Conservation (phyloP, 169 alveolate species). For the Plasmodium billcollinsi region DNA sequence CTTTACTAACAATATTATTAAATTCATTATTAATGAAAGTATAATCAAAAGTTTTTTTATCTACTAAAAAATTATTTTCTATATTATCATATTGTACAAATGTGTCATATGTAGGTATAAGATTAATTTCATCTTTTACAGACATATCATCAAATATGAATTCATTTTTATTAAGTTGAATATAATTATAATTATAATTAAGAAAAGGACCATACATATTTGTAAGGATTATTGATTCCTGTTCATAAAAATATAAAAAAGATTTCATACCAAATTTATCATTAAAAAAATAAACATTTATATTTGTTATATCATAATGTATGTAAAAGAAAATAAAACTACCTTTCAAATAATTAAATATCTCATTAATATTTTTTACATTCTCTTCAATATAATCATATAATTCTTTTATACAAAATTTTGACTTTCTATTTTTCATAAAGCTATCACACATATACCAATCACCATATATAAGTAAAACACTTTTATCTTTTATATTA, state of each 20-base stretch:
- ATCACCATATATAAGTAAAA: slow-evolving; percentile 23
- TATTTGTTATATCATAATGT: slow-evolving; percentile 6
- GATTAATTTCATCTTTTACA: slow-evolving; percentile 6
- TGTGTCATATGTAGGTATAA: slow-evolving; percentile 4
- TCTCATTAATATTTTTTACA: neutral
- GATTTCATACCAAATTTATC: slow-evolving; percentile 65
- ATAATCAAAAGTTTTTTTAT: neutral
- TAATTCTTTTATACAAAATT: slow-evolving; percentile 1
- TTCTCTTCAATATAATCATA: slow-evolving; percentile 16
- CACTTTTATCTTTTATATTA: slow-evolving; percentile 28
- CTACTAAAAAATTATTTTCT: neutral
- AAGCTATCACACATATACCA: neutral
- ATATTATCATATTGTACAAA: neutral
- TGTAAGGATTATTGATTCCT: slow-evolving; percentile 27
- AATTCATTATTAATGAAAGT: neutral
- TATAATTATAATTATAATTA: slow-evolving; percentile 38
- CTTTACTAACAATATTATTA: neutral
- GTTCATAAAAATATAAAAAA: slow-evolving; percentile 32
- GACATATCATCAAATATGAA: slow-evolving; percentile 24
- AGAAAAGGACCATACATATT: slow-evolving; percentile 34
- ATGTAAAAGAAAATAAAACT: slow-evolving; percentile 50
- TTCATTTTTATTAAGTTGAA: neutral
- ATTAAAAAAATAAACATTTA: slow-evolving; percentile 33
- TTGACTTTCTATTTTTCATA: too few relatives aligned
- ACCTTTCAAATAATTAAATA: slow-evolving; percentile 32